phyloP scores from a whole-genome alignment of 78 protist species.

The Planoprotostelium fungivorum region DNA sequence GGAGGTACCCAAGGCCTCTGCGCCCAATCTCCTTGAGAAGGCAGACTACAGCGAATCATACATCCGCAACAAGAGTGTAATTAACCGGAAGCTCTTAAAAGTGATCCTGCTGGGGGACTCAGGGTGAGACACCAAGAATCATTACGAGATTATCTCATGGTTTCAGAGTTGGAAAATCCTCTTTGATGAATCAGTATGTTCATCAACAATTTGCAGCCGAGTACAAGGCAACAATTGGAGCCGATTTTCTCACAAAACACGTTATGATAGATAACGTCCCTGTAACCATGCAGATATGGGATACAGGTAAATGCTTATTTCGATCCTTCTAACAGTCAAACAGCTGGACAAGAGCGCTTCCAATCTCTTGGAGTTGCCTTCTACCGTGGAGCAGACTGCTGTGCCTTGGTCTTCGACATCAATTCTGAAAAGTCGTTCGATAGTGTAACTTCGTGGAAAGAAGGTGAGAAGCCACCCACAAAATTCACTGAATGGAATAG shows the following conservation, averaged over 20 bases:
- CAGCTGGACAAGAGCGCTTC: slow-evolving; percentile 12
- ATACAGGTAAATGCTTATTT: neutral
- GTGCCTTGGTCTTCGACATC: slow-evolving; percentile 75
- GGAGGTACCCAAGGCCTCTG: neutral
- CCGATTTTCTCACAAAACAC: slow-evolving; percentile 14
- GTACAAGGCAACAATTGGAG: slow-evolving; percentile 17
- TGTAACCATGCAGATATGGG: slow-evolving; percentile 21
- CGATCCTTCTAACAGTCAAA: neutral
- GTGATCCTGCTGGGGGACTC: neutral
- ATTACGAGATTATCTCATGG: neutral
- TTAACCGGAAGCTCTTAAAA: neutral
- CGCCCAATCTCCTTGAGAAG: neutral
- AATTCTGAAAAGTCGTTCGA: slow-evolving; percentile 63
- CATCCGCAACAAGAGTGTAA: neutral
- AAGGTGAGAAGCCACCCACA: slow-evolving; percentile 17
- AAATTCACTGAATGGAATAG: neutral
- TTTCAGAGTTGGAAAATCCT: slow-evolving; percentile 11
- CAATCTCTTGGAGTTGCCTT: slow-evolving; percentile 6
- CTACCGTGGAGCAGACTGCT: slow-evolving; percentile 42
- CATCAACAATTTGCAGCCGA: slow-evolving; percentile 3
- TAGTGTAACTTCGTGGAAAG: slow-evolving; percentile 69
- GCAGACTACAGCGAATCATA: neutral
- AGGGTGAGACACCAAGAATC: neutral
- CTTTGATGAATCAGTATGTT: slow-evolving; percentile 23
- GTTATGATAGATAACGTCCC: neutral